phyloP scores from a whole-genome alignment of 2,329 filamentous ascomycete genomes.

The Calonectria hawksworthii region DNA sequence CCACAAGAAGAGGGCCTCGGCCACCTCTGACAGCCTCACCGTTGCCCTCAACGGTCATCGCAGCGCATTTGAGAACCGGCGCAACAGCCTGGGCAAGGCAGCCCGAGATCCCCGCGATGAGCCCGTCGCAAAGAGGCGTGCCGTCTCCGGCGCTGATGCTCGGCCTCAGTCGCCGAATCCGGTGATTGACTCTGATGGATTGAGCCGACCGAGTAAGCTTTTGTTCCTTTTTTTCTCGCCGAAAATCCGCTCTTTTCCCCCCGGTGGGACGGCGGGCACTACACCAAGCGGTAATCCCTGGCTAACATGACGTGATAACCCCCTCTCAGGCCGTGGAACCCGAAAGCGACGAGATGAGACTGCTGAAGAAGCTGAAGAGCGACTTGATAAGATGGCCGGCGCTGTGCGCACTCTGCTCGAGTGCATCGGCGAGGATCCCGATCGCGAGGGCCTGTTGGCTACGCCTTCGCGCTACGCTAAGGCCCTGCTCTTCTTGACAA shows the following conservation, averaged over 20 bases:
- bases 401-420: constrained; percentile 77
- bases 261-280: neutral
- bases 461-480: constrained; percentile 92
- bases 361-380: constrained; percentile 56
- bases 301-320: constrained; percentile 25
- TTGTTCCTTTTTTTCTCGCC: neutral
- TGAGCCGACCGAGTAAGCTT: constrained; percentile 68
- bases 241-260: neutral
- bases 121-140: constrained; percentile 57
- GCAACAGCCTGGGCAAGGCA: constrained; percentile 70
- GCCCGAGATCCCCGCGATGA: constrained; percentile 73
- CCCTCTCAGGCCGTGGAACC: constrained; percentile 70
- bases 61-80: constrained; percentile 56
- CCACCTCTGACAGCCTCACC: constrained; percentile 30
- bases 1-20: constrained; percentile 33
- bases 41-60: constrained; percentile 50
- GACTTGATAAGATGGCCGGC: constrained; percentile 70
- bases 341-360: constrained; percentile 72
- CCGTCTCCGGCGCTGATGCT: constrained; percentile 33
- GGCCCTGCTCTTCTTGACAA: constrained; percentile 95
- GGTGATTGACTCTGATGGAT: constrained; percentile 73
- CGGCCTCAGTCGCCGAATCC: constrained; percentile 60
- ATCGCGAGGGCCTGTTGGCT: constrained; percentile 74
- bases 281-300: neutral
- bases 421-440: constrained; percentile 77